A percentile compares a stretch with the other conserved stretches of the same genome.
These are phyloP conservation scores for Pleurozium schreberi DNA, from an alignment of 225 moss, liverwort and hornwort species.

Conservation along the genomic window DNA sequence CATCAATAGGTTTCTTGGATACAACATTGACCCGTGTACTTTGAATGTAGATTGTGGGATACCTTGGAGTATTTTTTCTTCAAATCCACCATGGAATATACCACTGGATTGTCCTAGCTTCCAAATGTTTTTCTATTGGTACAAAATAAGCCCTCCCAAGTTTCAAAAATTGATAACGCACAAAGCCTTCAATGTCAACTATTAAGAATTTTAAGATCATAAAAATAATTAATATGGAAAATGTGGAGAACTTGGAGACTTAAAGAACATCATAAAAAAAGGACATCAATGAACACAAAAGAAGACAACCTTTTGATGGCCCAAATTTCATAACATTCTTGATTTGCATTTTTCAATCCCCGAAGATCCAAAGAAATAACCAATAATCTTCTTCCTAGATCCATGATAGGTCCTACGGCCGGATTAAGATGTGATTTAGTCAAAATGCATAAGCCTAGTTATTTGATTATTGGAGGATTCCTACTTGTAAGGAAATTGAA, in stretches of 20 bases:
- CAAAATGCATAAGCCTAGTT: too few relatives aligned
- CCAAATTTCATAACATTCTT: not conserved
- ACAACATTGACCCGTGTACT: not conserved
- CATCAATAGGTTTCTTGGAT: not conserved
- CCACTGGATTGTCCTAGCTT: not conserved
- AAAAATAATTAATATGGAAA: not conserved
- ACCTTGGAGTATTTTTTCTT: not conserved
- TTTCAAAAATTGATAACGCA: not conserved
- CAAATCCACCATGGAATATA: not conserved
- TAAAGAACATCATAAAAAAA: accelerated
- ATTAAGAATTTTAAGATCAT: not conserved
- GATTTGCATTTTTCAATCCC: not conserved
- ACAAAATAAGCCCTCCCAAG: not conserved
- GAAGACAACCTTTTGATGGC: not conserved
- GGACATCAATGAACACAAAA: not conserved
- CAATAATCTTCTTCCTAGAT: not conserved
- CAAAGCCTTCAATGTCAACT: not conserved
- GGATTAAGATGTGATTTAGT: not conserved
- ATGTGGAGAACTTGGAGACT: not conserved
- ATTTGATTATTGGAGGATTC: not conserved
- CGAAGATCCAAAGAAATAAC: accelerated
- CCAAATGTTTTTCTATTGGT: not conserved
- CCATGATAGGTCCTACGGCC: accelerated
- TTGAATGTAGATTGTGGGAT: not conserved
- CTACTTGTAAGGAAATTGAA: not conserved